These are phyloP conservation scores for Cucurbitaria berberidis DNA, from an alignment of 2,329 filamentous ascomycete genomes.

Conservation along the genomic window DNA sequence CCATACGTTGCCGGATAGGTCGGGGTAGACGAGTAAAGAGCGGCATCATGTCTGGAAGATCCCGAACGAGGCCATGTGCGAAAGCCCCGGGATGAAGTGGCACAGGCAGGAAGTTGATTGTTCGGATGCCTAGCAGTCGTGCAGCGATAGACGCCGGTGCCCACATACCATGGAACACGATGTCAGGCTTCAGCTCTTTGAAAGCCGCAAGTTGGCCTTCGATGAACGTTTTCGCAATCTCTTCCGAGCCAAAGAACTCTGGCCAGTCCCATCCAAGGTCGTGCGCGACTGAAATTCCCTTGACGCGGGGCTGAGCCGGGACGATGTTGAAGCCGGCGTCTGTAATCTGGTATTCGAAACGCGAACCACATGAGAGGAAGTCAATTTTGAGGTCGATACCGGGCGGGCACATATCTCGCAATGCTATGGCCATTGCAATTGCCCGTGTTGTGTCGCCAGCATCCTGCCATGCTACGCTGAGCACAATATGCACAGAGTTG, in stretches of 20 bases:
- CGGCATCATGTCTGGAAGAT: conserved; percentile 42
- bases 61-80: conserved; percentile 38
- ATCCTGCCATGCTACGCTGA: conserved; percentile 44
- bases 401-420: conserved; percentile 39
- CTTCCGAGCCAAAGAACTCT: conserved; percentile 42
- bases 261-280: conserved; percentile 45
- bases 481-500: conserved; percentile 30
- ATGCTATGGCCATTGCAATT: conserved; percentile 36
- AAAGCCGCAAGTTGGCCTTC: conserved; percentile 41
- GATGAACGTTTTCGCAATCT: conserved; percentile 41
- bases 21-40: conserved; percentile 40
- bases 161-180: conserved; percentile 46
- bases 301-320: conserved; percentile 37
- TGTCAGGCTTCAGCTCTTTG: conserved; percentile 36
- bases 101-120: conserved; percentile 42
- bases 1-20: conserved; percentile 32
- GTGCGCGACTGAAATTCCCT: conserved; percentile 39
- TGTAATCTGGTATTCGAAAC: conserved; percentile 40
- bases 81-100: conserved; percentile 39
- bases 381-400: conserved; percentile 33
- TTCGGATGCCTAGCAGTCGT: conserved; percentile 37
- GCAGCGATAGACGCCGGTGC: conserved; percentile 41
- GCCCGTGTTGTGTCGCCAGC: conserved; percentile 42
- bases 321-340: conserved; percentile 43
- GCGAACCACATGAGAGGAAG: conserved; percentile 40